phyloP scores from a whole-genome alignment of 129 eudicot genomes.

The Rutidosis leptorrhynchoides region DNA sequence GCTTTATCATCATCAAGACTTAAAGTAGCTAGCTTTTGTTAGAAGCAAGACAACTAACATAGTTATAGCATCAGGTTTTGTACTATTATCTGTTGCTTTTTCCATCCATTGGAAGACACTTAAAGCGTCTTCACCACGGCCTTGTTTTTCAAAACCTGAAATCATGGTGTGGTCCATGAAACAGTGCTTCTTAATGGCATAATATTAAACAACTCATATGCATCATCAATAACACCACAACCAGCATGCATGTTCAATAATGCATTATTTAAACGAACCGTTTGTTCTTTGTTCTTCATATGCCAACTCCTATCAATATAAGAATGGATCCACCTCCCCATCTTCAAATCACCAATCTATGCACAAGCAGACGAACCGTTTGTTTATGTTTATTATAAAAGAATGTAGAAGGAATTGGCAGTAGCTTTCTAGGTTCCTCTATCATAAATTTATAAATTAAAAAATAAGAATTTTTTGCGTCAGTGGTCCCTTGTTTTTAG shows the following conservation, averaged over 20 bases:
- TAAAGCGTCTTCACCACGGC: constrained; percentile 54
- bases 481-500: no score
- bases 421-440: no score
- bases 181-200: constrained; percentile 46
- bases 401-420: no score
- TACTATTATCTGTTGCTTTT: constrained; percentile 12
- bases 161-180: constrained; percentile 81
- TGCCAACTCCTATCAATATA: constrained; percentile 26
- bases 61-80: constrained; percentile 53
- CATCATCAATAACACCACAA: constrained; percentile 59
- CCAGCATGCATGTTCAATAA: constrained; percentile 73
- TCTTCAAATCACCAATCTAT: constrained; percentile 57
- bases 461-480: no score
- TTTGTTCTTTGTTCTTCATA: constrained; percentile 21
- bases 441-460: no score
- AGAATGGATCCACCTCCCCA: constrained; percentile 69
- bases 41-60: constrained; percentile 58
- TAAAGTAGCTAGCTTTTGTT: constrained; percentile 31
- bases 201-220: constrained; percentile 37
- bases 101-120: constrained; percentile 50
- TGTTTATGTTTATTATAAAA: no score
- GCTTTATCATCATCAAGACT: constrained; percentile 45
- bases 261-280: constrained; percentile 48
- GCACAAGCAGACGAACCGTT: constrained; percentile 74
- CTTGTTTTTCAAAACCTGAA: constrained; percentile 65